Base-by-base conservation (phyloP, 1,284 basidiomycete species). In the Neolentinus lepideus region DNA sequence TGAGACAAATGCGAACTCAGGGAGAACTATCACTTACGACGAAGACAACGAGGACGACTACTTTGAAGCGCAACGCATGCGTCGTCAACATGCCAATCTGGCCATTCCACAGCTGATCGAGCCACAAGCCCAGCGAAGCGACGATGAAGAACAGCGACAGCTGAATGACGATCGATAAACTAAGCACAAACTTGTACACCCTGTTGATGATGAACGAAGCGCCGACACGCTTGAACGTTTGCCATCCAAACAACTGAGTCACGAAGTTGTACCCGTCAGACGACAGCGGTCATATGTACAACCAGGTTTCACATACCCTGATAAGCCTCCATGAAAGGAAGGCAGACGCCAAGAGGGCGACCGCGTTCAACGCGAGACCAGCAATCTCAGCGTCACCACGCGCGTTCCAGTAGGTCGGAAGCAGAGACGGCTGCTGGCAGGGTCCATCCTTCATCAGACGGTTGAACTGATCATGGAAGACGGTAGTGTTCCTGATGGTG, bases 141-240 rank as follows among this genome's bases (percentile, higher is more conserved):
- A 80, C 75, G 67, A 91, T 83, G 71, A 90, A 91, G 75, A 90
- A 91, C 45, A 88, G 61, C 26, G 84, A 81, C 21, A 92, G 72
- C 63, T 91, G 90, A 51, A 91, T 82, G 26, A 79, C 72, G 58
- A 88, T 88, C 1, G 85, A 89, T 56, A 91, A 71, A 14, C 77
- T 72, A 46, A 91, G 75, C 56, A 90, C 84, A 50, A 84, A 71
- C 67, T 82, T 86, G 73, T 91, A 91, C 56, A 87, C 67, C 46
- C 83, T 79, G 67, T 88, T 86, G 68, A 90, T 88, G 10, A 75
- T 76, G 59, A 81, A 71, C 4, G 83, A 88, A n/a, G 88, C 88
- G 48, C 88, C 88, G 54, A 91, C 82, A 57, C 88, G 84, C 67
- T 90, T 90, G 78, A 90, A 91, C 0, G 88, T 91, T 67, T 89